Base-by-base conservation (phyloP, 2,329 filamentous ascomycete genomes). In the Diaporthe eres region DNA sequence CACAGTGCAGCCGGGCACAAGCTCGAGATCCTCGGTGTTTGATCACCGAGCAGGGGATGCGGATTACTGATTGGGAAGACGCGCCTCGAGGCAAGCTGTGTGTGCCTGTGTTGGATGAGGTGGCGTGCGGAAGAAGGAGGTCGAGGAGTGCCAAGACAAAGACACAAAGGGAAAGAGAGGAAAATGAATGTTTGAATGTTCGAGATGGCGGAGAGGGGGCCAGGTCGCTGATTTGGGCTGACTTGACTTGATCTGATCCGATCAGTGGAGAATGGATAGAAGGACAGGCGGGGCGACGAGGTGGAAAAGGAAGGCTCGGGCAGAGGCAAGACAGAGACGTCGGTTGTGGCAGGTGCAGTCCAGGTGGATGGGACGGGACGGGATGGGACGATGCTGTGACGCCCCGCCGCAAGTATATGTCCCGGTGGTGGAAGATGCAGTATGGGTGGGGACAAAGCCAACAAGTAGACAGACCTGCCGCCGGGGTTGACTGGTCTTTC, bases 381-480 rank as follows among this genome's bases (percentile, higher is more conserved):
- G 65, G 65, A 68, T 68, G 65, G 65, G 65, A 68, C 22, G 65
- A 70, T 70, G 49, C 65, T 70, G 65, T 70, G 49, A 70, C 65
- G 49, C 49, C 49, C 31, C 55, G 65, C 65, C 49, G 31, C 34
- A 28, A 55, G 47, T 55, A 39, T 34, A 53, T 19, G 34, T 42
- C 34, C 65, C 39, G 44, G 28, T 13, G 13, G 28, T 8, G 31
- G 47, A 8, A 39, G 22, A 49, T 34, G 34, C 15, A 37, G 63
- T 25, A 47, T 39, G 61, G 39, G 19, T 65, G 31, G 19, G 19
- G 34, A 60, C 44, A 67, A 51, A 34, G 31, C 19, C 63, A 39
- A 28, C 47, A 70, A 10, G 22, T 37, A 68, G 22, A 68, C 65
- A 70, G 65, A 39, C 47, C 65, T 42, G 65, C 65, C 34, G 65